A percentile compares a stretch with the other conserved stretches of the same genome.
These are phyloP conservation scores for Termitomyces sp. DNA, from an alignment of 768 basidiomycete genomes.

Conservation along the genomic window DNA sequence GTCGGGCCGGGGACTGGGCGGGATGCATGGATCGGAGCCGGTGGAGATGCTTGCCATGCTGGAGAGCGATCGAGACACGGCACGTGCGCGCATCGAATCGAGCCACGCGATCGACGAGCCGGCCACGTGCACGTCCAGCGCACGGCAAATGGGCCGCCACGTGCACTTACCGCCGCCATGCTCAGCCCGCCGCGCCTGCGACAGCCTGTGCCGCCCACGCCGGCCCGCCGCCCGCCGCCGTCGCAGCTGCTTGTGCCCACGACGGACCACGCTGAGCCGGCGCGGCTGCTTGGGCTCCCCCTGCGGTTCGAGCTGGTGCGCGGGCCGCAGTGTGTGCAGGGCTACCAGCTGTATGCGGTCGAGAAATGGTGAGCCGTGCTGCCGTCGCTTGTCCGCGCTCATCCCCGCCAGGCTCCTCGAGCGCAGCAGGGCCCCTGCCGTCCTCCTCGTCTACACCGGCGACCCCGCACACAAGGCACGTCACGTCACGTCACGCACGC, in stretches of 20 bases:
- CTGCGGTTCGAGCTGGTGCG: conserved; percentile 44
- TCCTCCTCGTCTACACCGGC: conserved; percentile 74
- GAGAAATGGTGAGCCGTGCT: conserved; percentile 62
- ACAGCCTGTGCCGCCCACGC: background rate
- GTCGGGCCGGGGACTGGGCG: background rate
- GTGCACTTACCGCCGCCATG: background rate
- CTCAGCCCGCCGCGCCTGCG: background rate
- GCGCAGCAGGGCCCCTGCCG: conserved; percentile 50
- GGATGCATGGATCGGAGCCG: background rate
- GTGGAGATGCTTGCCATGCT: background rate
- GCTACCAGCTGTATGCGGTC: conserved; percentile 82
- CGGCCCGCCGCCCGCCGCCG: conserved; percentile 4
- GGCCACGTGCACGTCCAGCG: background rate
- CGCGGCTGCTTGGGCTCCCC: conserved; percentile 17
- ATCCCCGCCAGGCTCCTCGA: conserved; percentile 53
- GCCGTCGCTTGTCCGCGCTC: background rate
- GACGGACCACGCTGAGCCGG: conserved; percentile 9
- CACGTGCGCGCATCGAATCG: background rate
- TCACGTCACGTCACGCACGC: no score
- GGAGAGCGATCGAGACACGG: background rate
- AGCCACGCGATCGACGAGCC: background rate
- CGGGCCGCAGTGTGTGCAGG: conserved; percentile 42
- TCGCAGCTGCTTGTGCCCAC: conserved; percentile 20
- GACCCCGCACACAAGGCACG: conserved; percentile 59
- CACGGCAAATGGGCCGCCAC: no score